Conservation (phyloP, 306 rosid genomes). For the Trifolium subterraneum region DNA sequence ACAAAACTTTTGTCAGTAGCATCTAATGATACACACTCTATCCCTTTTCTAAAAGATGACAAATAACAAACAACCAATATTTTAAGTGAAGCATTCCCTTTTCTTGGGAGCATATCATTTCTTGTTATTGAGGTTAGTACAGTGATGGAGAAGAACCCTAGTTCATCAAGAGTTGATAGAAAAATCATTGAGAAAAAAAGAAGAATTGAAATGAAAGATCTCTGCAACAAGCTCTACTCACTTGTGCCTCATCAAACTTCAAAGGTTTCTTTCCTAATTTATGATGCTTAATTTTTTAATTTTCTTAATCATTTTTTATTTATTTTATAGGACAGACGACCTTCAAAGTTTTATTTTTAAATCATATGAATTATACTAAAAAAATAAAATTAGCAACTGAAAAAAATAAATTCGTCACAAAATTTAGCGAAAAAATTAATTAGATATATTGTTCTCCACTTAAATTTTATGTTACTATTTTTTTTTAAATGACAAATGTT, state of each 20-base stretch:
- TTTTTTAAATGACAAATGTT: neutral
- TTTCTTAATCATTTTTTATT: neutral
- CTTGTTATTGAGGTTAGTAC: neutral
- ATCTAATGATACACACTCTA: constrained; percentile 15
- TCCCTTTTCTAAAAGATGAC: constrained; percentile 44
- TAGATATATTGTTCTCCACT: neutral
- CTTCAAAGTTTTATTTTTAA: neutral
- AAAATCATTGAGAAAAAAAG: constrained; percentile 66
- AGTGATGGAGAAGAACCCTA: constrained; percentile 63
- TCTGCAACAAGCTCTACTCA: constrained; percentile 59
- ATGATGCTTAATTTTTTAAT: neutral
- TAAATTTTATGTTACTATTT: neutral
- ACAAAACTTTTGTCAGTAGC: constrained; percentile 39
- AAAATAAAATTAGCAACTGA: neutral
- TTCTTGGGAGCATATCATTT: neutral
- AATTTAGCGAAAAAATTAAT: neutral
- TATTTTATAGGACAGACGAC: too few species aligned
- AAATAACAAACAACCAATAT: neutral
- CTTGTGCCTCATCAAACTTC: constrained; percentile 63
- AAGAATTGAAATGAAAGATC: constrained; percentile 75
- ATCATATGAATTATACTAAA: neutral
- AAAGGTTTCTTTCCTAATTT: constrained; percentile 41
- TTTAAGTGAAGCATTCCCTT: constrained; percentile 7
- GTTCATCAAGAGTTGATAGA: constrained; percentile 64
- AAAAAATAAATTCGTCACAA: neutral